Base-by-base conservation (phyloP, 495 filamentous ascomycete genomes). In the Chaetomidium leptoderma region DNA sequence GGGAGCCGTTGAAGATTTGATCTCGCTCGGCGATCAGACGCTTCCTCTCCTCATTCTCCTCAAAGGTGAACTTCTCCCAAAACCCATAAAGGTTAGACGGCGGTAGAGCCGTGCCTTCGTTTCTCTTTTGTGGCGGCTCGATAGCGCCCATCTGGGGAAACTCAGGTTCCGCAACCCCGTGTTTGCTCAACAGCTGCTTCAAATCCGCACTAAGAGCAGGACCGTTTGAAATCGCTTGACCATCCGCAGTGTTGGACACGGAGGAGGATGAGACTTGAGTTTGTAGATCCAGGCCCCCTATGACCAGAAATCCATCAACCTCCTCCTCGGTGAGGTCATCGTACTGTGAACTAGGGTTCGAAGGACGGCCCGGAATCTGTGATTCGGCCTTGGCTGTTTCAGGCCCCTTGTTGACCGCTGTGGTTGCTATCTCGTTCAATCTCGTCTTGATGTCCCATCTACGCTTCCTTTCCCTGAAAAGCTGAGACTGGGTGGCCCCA, bases 361-460 rank as follows among this genome's bases (percentile, higher is more conserved):
- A 39, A 49, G 32, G 39, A 21, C 14, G 50, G 24, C 13, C 42
- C 3, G 36, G 13, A 39, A 6, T 36, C 8, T 54, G 58, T 17
- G 63, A 49, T 6, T 42, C 30, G 14, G 19, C 24, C 17, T 39
- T 58, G 32, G 33, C 36, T 5, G 55, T 35, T 54, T 85, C 55
- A 1, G 19, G 13, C 9, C 24, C 29, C 29, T 19, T 23, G 4
- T 45, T 52, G 3, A 21, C 26, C 5, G 19, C 9, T 2, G 21
- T 2, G 13, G 19, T 21, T 48, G 26, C 77, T 16, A 90, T 70
- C 13, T 70, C 66, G 44, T 74, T 78, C 21, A 95, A 68, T 44
- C 82, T 71, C 46, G 80, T 76, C 66, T 91, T 89, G 76, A 88
- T 84, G 52, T 79, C 75, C 93, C 92, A 97, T 40, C 78, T 78